phyloP scores from a whole-genome alignment of 495 filamentous ascomycete species.

The Penicillium samsonianum region DNA sequence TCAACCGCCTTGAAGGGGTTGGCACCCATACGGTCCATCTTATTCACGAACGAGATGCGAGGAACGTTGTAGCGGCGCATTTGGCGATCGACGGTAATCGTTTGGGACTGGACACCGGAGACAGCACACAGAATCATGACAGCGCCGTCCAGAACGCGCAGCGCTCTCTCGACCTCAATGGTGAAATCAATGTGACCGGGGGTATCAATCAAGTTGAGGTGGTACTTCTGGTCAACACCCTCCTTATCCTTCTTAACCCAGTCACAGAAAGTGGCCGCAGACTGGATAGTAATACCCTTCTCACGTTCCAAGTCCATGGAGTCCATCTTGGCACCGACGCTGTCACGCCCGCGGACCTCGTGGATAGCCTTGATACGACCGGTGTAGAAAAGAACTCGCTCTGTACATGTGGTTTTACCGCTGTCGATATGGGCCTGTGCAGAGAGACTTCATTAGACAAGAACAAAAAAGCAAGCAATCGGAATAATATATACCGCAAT shows the following conservation, averaged over 20 bases:
- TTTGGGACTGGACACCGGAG: constrained; percentile 95
- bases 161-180: constrained; percentile 95
- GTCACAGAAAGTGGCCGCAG: constrained; percentile 96
- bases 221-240: constrained; percentile 82
- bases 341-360: constrained; percentile 94
- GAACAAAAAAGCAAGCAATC: background rate
- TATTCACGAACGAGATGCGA: constrained; percentile 94
- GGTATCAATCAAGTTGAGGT: constrained; percentile 98
- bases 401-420: constrained; percentile 96
- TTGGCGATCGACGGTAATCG: constrained; percentile 96
- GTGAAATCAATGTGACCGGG: constrained; percentile 99
- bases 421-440: constrained; percentile 94
- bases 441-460: constrained; percentile 18
- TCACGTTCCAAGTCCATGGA: constrained; percentile 98
- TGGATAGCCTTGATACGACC: constrained; percentile 96
- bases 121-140: constrained; percentile 99
- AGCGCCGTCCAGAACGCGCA: constrained; percentile 94
- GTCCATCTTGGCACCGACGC: constrained; percentile 99
- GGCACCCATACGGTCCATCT: constrained; percentile 99
- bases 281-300: constrained; percentile 98
- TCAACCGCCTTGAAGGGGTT: constrained; percentile 98
- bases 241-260: constrained; percentile 82
- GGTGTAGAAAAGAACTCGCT: constrained; percentile 98
- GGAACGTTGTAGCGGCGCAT: constrained; percentile 99
- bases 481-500: constrained; percentile 71